A percentile compares a stretch with the other conserved stretches of the same genome.
These are phyloP conservation scores for Russula lepida DNA, from an alignment of 768 basidiomycete genomes.

Conservation along the genomic window DNA sequence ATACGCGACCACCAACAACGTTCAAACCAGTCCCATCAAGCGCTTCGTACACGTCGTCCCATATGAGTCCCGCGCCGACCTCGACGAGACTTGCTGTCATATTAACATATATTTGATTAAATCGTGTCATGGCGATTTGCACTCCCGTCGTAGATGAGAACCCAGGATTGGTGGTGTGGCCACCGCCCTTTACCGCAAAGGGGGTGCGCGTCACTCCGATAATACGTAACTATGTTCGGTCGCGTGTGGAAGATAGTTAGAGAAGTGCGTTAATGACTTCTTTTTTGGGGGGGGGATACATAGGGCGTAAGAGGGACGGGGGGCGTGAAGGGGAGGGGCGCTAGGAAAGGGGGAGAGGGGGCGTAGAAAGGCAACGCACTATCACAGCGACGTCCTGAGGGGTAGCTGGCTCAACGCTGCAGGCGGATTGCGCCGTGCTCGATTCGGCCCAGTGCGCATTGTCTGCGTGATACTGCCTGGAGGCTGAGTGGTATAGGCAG, in stretches of 20 bases:
- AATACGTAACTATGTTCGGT: slow-evolving; percentile 2
- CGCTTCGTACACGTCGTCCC: slow-evolving; percentile 25
- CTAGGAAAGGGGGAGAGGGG: too few species aligned
- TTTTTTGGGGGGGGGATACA: too few species aligned
- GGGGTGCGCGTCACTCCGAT: slow-evolving; percentile 10
- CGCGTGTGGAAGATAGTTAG: not conserved
- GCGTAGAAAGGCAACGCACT: not conserved
- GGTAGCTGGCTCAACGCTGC: slow-evolving; percentile 22
- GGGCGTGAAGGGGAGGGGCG: not conserved
- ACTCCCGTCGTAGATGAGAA: slow-evolving; percentile 26
- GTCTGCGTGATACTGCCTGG: slow-evolving; percentile 2
- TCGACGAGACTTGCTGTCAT: slow-evolving; percentile 6
- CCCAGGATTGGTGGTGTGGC: slow-evolving; percentile 22
- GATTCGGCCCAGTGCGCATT: slow-evolving; percentile 13
- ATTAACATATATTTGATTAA: slow-evolving; percentile 11
- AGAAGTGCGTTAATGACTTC: too few species aligned
- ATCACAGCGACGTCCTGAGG: slow-evolving; percentile 17
- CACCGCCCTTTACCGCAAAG: slow-evolving; percentile 24
- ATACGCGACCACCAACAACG: slow-evolving; percentile 23
- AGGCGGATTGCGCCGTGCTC: slow-evolving; percentile 12
- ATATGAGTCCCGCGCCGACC: slow-evolving; percentile 23
- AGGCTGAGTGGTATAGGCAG: not conserved
- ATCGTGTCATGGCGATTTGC: slow-evolving; percentile 24
- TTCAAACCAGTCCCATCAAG: slow-evolving; percentile 20
- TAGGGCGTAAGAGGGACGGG: too few species aligned